Conservation (phyloP, 1,284 basidiomycete genomes). For the Pascua sp. region DNA sequence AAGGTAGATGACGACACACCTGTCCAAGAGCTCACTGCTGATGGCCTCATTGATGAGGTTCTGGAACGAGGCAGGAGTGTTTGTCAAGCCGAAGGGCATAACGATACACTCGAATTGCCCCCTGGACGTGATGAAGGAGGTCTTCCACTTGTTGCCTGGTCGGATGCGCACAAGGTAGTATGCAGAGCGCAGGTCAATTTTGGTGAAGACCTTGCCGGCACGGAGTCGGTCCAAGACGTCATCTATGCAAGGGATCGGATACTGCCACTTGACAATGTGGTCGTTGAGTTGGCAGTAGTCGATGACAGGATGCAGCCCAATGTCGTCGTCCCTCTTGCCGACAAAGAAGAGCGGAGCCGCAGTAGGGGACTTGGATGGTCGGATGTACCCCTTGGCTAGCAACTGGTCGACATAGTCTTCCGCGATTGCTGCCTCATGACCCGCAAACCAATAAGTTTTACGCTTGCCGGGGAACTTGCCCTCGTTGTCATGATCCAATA, state of each 20-base stretch:
- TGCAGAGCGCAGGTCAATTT: constrained; percentile 43
- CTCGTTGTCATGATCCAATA: no score
- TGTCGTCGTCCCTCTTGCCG: constrained; percentile 50
- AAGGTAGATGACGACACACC: constrained; percentile 30
- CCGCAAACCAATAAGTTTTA: constrained; percentile 44
- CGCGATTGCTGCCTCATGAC: constrained; percentile 44
- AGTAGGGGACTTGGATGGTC: constrained; percentile 27
- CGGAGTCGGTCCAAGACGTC: constrained; percentile 46
- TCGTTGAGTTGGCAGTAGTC: constrained; percentile 53
- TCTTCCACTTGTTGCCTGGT: constrained; percentile 47
- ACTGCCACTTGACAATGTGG: constrained; percentile 46
- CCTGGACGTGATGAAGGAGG: constrained; percentile 36
- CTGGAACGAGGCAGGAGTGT: constrained; percentile 46
- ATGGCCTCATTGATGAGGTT: constrained; percentile 32
- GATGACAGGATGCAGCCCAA: constrained; percentile 11
- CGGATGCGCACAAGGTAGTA: constrained; percentile 47
- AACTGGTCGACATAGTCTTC: constrained; percentile 25
- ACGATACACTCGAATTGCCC: constrained; percentile 48
- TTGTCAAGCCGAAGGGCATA: constrained; percentile 49
- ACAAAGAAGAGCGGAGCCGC: constrained; percentile 52
- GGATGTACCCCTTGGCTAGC: constrained; percentile 33
- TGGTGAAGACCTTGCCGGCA: constrained; percentile 43
- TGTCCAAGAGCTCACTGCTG: constrained; percentile 25
- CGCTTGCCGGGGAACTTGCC: constrained; percentile 40
- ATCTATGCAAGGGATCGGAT: constrained; percentile 48